phyloP scores from a whole-genome alignment of 2,329 filamentous ascomycete genomes.

The Ceratocystis eucalypticola region DNA sequence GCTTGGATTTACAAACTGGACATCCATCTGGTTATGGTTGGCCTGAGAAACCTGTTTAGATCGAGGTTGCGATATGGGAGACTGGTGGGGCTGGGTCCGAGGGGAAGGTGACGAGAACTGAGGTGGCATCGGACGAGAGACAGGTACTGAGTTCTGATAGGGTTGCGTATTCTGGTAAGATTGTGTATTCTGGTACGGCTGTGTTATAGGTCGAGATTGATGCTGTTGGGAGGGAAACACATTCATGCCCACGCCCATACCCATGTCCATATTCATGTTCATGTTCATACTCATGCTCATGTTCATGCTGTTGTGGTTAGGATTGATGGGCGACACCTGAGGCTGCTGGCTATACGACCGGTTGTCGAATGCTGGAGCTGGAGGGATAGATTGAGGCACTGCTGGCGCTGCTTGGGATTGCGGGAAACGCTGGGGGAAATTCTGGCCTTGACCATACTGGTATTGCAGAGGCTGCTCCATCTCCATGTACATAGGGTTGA shows the following conservation, averaged over 20 bases:
- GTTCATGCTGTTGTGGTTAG: slow-evolving; percentile 23
- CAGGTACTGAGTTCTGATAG: slow-evolving; percentile 12
- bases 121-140: slow-evolving; percentile 16
- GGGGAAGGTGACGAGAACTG: slow-evolving; percentile 22
- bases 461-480: slow-evolving; percentile 14
- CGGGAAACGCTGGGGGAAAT: slow-evolving; percentile 10
- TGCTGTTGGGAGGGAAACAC: slow-evolving; percentile 13
- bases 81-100: slow-evolving; percentile 18
- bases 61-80: slow-evolving; percentile 16
- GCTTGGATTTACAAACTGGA: slow-evolving; percentile 17
- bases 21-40: slow-evolving; percentile 20
- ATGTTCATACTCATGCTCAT: slow-evolving; percentile 25
- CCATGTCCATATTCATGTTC: slow-evolving; percentile 14
- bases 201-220: slow-evolving; percentile 5
- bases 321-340: slow-evolving; percentile 20
- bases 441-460: slow-evolving; percentile 10
- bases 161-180: background rate
- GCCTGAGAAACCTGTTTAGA: slow-evolving; percentile 11
- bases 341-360: slow-evolving; percentile 29
- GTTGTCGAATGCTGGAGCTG: slow-evolving; percentile 7
- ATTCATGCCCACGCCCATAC: slow-evolving; percentile 7
- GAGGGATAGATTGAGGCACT: slow-evolving; percentile 2
- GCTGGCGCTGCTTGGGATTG: background rate
- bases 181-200: background rate
- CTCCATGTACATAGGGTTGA: slow-evolving; percentile 10